Conservation (phyloP, 2,329 filamentous ascomycete species). For the Trichoderma gracile region DNA sequence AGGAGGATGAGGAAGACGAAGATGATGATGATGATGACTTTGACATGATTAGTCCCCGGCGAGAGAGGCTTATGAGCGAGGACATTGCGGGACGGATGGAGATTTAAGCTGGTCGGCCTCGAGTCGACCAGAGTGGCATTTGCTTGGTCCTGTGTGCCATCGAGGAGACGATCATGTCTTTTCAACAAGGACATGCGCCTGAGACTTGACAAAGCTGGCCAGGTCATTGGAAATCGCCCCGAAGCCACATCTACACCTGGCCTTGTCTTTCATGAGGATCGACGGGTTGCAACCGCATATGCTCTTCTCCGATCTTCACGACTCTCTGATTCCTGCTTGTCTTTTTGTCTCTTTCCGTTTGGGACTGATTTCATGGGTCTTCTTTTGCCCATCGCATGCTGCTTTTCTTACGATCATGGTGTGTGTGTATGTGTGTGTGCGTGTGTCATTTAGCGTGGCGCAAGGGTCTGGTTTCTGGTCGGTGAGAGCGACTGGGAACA, state of each 20-base stretch:
- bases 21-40: constrained; percentile 44
- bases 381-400: neutral
- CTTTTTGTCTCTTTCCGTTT: constrained; percentile 20
- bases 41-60: constrained; percentile 32
- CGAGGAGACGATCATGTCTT: neutral
- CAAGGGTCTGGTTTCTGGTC: constrained; percentile 38
- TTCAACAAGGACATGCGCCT: constrained; percentile 20
- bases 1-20: constrained; percentile 48
- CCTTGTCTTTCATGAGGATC: neutral
- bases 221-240: neutral
- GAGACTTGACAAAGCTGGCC: neutral
- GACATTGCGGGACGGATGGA: constrained; percentile 65
- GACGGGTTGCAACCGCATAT: neutral
- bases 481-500: constrained; percentile 43
- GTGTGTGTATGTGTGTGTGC: neutral
- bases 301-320: neutral
- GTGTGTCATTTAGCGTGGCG: constrained; percentile 32
- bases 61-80: constrained; percentile 60
- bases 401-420: constrained; percentile 1
- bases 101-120: constrained; percentile 44
- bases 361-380: neutral
- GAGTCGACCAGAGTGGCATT: neutral
- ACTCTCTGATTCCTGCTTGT: constrained; percentile 21
- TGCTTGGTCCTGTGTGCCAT: neutral
- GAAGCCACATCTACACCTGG: neutral